A percentile compares a stretch with the other conserved stretches of the same genome.
Conservation (phyloP, 2,329 filamentous ascomycete species). For the Pseudocercospora musae region DNA sequence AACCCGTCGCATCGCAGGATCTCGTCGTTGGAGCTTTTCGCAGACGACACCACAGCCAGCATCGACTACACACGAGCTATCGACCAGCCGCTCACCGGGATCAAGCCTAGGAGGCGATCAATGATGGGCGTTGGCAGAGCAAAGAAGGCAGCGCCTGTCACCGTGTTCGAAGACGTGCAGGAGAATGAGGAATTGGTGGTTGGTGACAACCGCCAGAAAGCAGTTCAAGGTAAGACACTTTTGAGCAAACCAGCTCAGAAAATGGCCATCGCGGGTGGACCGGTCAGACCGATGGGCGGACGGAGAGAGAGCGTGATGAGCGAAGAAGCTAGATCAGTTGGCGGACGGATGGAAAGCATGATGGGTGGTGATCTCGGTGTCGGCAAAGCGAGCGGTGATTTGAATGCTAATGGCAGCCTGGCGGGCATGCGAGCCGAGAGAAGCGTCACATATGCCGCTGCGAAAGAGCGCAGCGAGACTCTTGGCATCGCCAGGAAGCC, state of each 20-base stretch:
- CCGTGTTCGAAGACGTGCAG: slow-evolving; percentile 35
- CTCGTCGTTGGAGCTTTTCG: slow-evolving; percentile 10
- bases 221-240: slow-evolving; percentile 20
- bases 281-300: background rate
- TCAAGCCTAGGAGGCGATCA: slow-evolving; percentile 26
- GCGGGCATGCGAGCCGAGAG: background rate
- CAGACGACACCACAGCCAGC: slow-evolving; percentile 30
- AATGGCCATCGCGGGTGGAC: slow-evolving; percentile 5
- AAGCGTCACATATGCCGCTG: slow-evolving; percentile 1
- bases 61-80: slow-evolving; percentile 35
- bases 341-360: slow-evolving; percentile 2
- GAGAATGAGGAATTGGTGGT: slow-evolving; percentile 27
- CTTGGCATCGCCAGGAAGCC: slow-evolving; percentile 33
- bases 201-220: slow-evolving; percentile 4
- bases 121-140: slow-evolving; percentile 24
- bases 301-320: background rate
- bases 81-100: slow-evolving; percentile 28
- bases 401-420: background rate
- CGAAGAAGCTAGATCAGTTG: background rate
- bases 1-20: slow-evolving; percentile 17
- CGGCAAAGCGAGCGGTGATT: background rate
- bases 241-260: slow-evolving; percentile 29
- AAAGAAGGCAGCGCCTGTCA: slow-evolving; percentile 22
- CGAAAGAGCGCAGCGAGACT: background rate
- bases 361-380: background rate